Percentiles rank a stretch among this genome's conserved stretches.
These are phyloP conservation scores for Sungouiozyma ichnusensis DNA, from an alignment of 805 yeast genomes.

Conservation along the genomic window DNA sequence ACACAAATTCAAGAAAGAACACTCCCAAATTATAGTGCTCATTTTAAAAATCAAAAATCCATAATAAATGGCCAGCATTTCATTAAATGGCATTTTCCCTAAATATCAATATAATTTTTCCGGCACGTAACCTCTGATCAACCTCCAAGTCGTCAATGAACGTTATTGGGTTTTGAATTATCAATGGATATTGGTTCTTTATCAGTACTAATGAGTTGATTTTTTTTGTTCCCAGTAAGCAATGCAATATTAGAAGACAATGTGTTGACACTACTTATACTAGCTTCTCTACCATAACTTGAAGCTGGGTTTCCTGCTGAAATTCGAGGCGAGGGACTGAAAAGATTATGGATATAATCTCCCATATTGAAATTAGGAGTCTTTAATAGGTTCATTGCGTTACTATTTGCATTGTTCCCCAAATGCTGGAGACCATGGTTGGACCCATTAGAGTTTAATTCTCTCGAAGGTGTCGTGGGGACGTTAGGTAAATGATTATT, in stretches of 20 bases:
- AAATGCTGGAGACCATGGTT: not conserved
- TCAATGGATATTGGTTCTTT: not conserved
- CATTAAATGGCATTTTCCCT: not conserved
- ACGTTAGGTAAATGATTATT: slow-evolving; percentile 2
- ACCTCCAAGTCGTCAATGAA: too few species aligned
- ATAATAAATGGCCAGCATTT: not conserved
- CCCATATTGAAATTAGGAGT: slow-evolving; percentile 30
- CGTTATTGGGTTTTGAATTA: not conserved
- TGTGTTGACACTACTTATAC: not conserved
- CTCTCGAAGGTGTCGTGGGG: slow-evolving; percentile 26
- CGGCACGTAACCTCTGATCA: too few species aligned
- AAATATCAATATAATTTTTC: too few species aligned
- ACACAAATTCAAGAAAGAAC: not conserved
- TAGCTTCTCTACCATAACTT: not conserved
- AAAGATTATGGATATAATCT: slow-evolving; percentile 28
- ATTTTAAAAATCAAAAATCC: not conserved
- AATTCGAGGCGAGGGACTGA: slow-evolving; percentile 29
- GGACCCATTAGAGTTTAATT: slow-evolving; percentile 7
- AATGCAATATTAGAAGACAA: not conserved
- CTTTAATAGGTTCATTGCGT: slow-evolving; percentile 11
- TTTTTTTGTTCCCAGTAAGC: not conserved
- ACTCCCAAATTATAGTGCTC: not conserved
- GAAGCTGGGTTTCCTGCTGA: not conserved
- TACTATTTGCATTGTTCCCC: not conserved
- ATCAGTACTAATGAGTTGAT: not conserved